Evolutionary conservation across 306 rosid genomes (phyloP), one percentile per base, ranked within the genome.

Genomic region (Vigna nakashimae): DNA sequence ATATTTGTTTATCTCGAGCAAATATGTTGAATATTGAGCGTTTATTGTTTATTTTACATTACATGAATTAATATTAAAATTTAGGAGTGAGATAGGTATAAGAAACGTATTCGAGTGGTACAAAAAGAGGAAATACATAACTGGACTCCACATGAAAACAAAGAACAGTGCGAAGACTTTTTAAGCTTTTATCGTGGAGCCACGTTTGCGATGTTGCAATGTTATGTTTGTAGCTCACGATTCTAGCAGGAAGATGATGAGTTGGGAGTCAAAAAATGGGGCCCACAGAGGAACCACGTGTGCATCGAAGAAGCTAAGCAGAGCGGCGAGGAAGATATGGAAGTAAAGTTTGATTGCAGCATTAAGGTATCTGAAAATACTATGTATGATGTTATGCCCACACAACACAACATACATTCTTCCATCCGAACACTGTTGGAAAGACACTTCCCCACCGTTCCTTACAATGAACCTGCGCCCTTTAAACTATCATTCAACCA

Each of bases 101-200:
- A 50, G 71, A 70, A 38, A 70, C 72, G 73, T 79, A 71, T 38
- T 60, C 17, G 0, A 45, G 22, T 36, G 3, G 16, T 53, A 32
- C 5, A 32, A 18, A 52, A 20, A 30, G 9, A 64, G 49, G 3
- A 15, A n/a, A 16, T 65, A 73, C 70, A 74, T 48, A 56, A 65
- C 75, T 74, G 84, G 80, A 80, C 64, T 66, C 80, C 84, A 80
- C 75, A 28, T 51, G 13, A 9, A 7, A 40, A 5, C 45, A 5
- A 40, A 3, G 26, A 30, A 46, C 11, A 10, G 9, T 16, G 18
- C 43, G 60, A 57, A 20, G 53, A 65, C 55, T 73, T 80, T 45
- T 11, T 11, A 45, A 4, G 50, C 5, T 12, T 62, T 10, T 14
- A 24, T 53, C 3, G 1, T 8, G 3, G 7, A 71, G 76, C 62